Percentiles rank a stretch among this genome's conserved stretches.
Conservation (phyloP, 768 basidiomycete genomes). For the Russula abietina region DNA sequence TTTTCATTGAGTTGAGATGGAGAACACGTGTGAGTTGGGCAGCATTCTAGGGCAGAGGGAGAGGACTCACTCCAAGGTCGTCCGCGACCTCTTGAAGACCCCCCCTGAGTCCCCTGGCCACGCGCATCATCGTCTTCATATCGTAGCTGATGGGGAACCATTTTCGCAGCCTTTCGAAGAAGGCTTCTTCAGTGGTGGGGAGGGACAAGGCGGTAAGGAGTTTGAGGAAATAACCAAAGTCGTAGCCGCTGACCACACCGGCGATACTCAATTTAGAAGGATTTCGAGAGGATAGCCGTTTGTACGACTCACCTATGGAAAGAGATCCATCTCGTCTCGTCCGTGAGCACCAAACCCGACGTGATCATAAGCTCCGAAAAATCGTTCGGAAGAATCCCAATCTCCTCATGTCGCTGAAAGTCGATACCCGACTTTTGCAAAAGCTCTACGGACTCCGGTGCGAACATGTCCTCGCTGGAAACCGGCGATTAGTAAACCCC, state of each 20-base stretch:
- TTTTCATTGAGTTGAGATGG: not conserved
- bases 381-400: conserved; percentile 87
- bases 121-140: conserved; percentile 94
- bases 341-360: conserved; percentile 82
- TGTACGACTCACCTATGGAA: conserved; percentile 81
- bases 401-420: conserved; percentile 86
- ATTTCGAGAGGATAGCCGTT: not conserved
- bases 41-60: not conserved
- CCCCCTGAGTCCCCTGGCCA: conserved; percentile 72
- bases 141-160: conserved; percentile 99
- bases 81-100: conserved; percentile 96
- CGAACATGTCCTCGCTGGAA: conserved; percentile 96
- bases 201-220: conserved; percentile 80
- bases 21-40: conserved; percentile 2
- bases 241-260: conserved; percentile 84
- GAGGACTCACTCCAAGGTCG: conserved; percentile 73
- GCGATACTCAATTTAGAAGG: not conserved
- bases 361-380: conserved; percentile 98
- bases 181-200: conserved; percentile 82
- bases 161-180: conserved; percentile 77
- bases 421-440: conserved; percentile 94
- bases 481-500: conserved; percentile 6
- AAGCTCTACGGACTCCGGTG: conserved; percentile 94
- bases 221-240: conserved; percentile 98
- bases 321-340: conserved; percentile 93